Base-by-base conservation (phyloP, 805 yeast genomes). In the Schwanniomyces sp. region DNA sequence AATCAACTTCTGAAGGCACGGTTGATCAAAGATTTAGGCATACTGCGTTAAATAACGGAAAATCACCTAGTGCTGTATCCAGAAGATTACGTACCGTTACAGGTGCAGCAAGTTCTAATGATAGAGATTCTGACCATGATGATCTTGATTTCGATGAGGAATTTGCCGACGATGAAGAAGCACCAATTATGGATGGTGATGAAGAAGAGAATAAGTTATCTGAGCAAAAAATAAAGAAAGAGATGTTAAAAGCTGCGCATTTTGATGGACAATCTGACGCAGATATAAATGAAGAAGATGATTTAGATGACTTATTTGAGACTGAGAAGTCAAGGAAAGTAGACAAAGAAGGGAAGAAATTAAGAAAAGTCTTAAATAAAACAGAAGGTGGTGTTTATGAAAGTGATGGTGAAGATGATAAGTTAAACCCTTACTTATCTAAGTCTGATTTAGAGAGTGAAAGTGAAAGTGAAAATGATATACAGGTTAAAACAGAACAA, bases 91-190 rank as follows among this genome's bases (percentile, higher is more conserved):
- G 76, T 56, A 70, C 79, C 34, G 77, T 76, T 21, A 61, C 71
- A 11, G 79, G 79, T 8, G 74, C 71, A 1, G 60, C 64, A 16
- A 60, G 70, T 69, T 65, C 55, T 56, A 77, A 70, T 49, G 80
- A 73, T 36, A 61, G 82, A 51, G 89, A 83, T 54, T 85, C 90
- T 9, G 96, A 90, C 48, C 90, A 88, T 53, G 97, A 91, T 54
- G 97, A 91, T 61, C 71, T 94, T 59, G 99, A 92, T 69, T 92
- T 78, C 60, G 97, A 94, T 56, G 98, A 94, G 64, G 97, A 91
- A 64, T 94, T 94, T 68, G 97, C 94, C 25, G 99, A 94, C 66
- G 99, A 94, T 65, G 99, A 94, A 70, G 99, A 92, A 64, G 98
- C 98, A 1, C 99, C 99, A 26, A 88, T 94, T 49, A 82, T 92